A percentile compares a stretch with the other conserved stretches of the same genome.
Evolutionary conservation across 177 flowering plant genomes (phyloP).

Genomic region (Vitis hybrid): DNA sequence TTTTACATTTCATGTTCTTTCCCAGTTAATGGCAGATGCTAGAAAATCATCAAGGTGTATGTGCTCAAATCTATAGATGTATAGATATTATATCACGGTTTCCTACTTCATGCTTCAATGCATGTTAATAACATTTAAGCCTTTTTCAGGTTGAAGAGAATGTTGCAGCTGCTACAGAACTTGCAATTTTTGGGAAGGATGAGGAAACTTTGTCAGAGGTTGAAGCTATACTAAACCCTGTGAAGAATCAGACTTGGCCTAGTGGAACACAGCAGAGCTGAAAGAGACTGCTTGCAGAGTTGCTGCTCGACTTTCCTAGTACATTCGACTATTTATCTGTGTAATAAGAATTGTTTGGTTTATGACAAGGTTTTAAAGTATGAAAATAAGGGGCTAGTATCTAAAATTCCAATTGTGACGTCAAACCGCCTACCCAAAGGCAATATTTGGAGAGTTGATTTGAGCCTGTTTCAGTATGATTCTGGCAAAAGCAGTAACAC

Average conservation of each 20-base stretch:
- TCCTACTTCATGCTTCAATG: not conserved
- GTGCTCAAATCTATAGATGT: not conserved
- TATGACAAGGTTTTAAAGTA: too few species aligned
- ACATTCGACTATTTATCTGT: too few species aligned
- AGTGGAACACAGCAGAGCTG: conserved; percentile 68
- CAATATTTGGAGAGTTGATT: too few species aligned
- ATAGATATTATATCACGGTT: not conserved
- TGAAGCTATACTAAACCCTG: conserved; percentile 70
- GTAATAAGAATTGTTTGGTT: too few species aligned
- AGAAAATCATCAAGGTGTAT: not conserved
- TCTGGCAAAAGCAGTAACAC: too few species aligned
- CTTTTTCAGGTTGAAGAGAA: conserved; percentile 71
- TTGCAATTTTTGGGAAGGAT: conserved; percentile 51
- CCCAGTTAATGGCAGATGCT: not conserved
- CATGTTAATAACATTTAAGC: not conserved
- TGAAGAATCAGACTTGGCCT: conserved; percentile 95
- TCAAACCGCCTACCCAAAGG: too few species aligned
- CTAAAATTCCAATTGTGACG: too few species aligned
- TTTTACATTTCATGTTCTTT: not conserved
- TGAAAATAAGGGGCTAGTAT: too few species aligned
- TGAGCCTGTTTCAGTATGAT: too few species aligned
- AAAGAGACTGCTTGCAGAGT: not conserved
- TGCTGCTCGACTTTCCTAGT: too few species aligned
- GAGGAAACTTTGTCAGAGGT: conserved; percentile 57
- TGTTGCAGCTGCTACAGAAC: conserved; percentile 75